phyloP scores from a whole-genome alignment of 495 filamentous ascomycete genomes.

The Xylaria intraflava region DNA sequence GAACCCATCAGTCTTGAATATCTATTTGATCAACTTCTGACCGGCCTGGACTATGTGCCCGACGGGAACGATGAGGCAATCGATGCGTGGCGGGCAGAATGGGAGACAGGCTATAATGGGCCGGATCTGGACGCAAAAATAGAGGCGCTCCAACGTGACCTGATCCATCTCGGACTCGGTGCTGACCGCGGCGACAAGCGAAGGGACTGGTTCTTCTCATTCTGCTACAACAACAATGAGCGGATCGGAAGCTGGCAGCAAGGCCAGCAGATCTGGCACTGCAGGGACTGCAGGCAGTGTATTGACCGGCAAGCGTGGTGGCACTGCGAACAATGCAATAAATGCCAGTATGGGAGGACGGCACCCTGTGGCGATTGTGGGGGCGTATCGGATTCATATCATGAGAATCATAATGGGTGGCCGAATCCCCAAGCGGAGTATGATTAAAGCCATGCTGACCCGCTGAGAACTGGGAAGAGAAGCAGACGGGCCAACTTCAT shows the following conservation, averaged over 20 bases:
- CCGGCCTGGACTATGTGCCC: conserved; percentile 9
- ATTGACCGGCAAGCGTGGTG: conserved; percentile 7
- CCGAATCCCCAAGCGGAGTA: neutral
- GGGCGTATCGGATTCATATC: conserved; percentile 6
- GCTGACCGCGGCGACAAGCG: neutral
- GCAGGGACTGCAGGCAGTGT: conserved; percentile 5
- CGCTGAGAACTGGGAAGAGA: neutral
- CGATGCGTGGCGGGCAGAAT: conserved; percentile 11
- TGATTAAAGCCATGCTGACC: neutral
- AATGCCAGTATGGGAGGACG: conserved; percentile 2
- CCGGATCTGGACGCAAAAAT: conserved; percentile 8
- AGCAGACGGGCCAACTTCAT: neutral
- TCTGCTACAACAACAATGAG: conserved; percentile 5
- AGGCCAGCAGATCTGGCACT: conserved; percentile 12
- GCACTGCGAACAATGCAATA: conserved; percentile 11
- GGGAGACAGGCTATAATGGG: conserved; percentile 5
- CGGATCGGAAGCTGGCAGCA: conserved; percentile 12
- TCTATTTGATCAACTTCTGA: conserved; percentile 9
- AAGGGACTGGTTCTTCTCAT: conserved; percentile 9
- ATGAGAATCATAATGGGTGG: conserved; percentile 1
- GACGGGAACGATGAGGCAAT: conserved; percentile 12
- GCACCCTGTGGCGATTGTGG: conserved; percentile 5
- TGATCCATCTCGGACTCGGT: conserved; percentile 6
- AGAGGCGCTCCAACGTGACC: conserved; percentile 7
- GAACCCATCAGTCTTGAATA: conserved; percentile 6